Evolutionary conservation across 352 stramenopile genomes (phyloP), one percentile per base, ranked within the genome.

Genomic region (Phytophthora pseudosyringae): DNA sequence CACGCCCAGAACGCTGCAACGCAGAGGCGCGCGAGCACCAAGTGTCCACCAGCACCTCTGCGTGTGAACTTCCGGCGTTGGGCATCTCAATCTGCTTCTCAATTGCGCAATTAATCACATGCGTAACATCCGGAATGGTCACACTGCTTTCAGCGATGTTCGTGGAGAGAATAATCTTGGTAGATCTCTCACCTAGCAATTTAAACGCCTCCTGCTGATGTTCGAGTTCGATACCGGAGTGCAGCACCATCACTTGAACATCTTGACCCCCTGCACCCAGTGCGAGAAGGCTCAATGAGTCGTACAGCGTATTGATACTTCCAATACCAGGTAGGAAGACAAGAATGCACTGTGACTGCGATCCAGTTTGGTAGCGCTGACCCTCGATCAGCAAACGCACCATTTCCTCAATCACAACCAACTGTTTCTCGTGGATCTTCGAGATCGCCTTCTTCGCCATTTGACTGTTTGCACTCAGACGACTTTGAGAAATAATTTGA

Each of bases 81-180:
- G 86, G 82, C 78, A 95, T 93, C 50, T 92, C 76, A 26, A 93
- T 92, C 52, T 93, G 86, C 60, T 94, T 94, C 48, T 94, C 88
- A 56, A 94, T 81, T 4, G 83, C 86, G 43, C 80, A 91, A 56
- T 94, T 94, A 59, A 96, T 93, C 28, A 96, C 86, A 48, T 96
- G 86, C 5, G 86, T 94, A 12, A 99, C 94, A 56, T 96, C 88
- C 5, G 96, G 95, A 21, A 99, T 97, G 3, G 97, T 99, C 4
- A 99, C 87, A 43, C 91, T 98, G 51, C 94, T 98, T 67, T 99
- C 97, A 4, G 96, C 96, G 63, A 99, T 97, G 63, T 99, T 99
- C 0, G 97, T 99, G 12, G 93, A 88, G 58, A 98, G 78, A 46
- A 99, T 95, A n/a, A 99, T 91, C 69, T 98, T 98, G 4, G 81